Evolutionary conservation across 1,284 basidiomycete species (phyloP).

Genomic region (Fomitiporia mediterranea): DNA sequence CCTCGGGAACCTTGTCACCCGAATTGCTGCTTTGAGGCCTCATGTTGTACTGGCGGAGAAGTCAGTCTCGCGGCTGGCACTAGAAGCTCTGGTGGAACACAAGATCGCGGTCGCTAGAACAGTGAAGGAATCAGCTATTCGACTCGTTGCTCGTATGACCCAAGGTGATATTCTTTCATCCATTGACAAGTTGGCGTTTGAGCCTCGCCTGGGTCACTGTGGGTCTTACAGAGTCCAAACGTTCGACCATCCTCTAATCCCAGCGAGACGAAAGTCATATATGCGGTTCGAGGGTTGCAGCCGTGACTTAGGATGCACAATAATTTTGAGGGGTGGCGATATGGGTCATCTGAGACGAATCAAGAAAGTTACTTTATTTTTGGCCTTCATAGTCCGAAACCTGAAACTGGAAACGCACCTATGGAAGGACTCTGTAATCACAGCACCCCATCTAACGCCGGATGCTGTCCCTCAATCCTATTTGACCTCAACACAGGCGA

Average conservation of each 20-base stretch:
- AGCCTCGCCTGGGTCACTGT: constrained; percentile 89
- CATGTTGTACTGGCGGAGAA: constrained; percentile 92
- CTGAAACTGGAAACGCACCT: constrained; percentile 92
- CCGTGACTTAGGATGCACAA: constrained; percentile 89
- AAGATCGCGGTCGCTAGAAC: constrained; percentile 90
- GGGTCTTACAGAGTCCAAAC: constrained; percentile 88
- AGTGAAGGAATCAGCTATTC: constrained; percentile 85
- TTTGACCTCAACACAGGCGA: constrained; percentile 2
- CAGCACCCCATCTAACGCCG: constrained; percentile 60
- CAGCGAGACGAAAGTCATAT: constrained; percentile 88
- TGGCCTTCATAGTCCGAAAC: constrained; percentile 88
- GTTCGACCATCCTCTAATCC: constrained; percentile 89
- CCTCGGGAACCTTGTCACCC: constrained; percentile 81
- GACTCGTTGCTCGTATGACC: constrained; percentile 88
- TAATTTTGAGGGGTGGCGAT: constrained; percentile 89
- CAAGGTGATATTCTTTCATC: constrained; percentile 94
- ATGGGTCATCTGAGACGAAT: constrained; percentile 75
- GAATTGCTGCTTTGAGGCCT: constrained; percentile 87
- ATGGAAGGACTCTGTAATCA: constrained; percentile 91
- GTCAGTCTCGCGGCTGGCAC: constrained; percentile 86
- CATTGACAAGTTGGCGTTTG: constrained; percentile 89
- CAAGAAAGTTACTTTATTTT: constrained; percentile 90
- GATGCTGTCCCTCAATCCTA: constrained; percentile 52
- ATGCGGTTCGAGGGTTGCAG: constrained; percentile 97
- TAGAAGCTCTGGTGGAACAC: constrained; percentile 84